Conservation (phyloP, 2,329 filamentous ascomycete genomes). For the Leptographium procerum region DNA sequence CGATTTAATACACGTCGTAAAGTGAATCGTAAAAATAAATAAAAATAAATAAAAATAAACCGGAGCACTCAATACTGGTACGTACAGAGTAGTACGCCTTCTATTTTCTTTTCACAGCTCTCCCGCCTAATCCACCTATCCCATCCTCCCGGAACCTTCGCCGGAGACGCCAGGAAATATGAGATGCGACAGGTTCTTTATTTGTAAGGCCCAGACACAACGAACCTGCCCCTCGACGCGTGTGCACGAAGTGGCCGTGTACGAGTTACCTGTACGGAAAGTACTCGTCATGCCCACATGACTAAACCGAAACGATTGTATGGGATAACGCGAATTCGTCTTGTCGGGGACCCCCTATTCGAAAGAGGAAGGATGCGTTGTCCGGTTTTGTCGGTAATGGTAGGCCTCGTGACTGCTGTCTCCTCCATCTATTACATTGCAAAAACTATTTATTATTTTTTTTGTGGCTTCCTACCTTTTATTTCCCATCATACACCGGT, state of each 20-base stretch:
- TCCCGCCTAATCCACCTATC: background rate
- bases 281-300: background rate
- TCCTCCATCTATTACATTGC: background rate
- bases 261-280: too few relatives aligned
- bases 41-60: background rate
- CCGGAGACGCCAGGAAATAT: background rate
- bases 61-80: background rate
- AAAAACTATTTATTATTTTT: too few relatives aligned
- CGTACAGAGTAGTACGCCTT: too few relatives aligned
- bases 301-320: background rate
- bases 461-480: background rate
- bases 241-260: background rate
- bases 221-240: too few relatives aligned
- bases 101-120: too few relatives aligned
- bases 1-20: too few relatives aligned
- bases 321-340: background rate
- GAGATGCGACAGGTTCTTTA: background rate
- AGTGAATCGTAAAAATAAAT: background rate
- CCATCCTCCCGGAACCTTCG: background rate
- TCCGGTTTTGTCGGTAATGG: background rate
- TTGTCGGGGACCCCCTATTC: background rate
- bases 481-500: background rate
- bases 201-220: too few relatives aligned
- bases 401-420: background rate
- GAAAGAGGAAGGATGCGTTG: background rate